phyloP scores from a whole-genome alignment of 495 filamentous ascomycete species.

The Penicillium maclennaniae region DNA sequence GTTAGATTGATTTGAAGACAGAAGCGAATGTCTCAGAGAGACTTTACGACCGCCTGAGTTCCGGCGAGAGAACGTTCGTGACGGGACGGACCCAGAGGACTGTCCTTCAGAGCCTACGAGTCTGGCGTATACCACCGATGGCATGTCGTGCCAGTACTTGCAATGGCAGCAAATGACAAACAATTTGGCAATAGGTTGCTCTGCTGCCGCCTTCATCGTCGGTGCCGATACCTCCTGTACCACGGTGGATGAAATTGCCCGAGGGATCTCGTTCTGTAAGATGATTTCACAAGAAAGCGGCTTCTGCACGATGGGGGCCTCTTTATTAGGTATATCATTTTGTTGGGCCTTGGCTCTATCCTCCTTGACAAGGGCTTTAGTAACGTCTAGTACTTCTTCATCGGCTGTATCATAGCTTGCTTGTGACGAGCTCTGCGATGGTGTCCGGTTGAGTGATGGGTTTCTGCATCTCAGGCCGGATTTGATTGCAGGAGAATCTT shows the following conservation, averaged over 20 bases:
- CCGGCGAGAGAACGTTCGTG: constrained; percentile 12
- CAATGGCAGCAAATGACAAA: constrained; percentile 80
- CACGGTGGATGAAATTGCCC: constrained; percentile 2
- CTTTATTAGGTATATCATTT: neutral
- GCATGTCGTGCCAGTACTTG: constrained; percentile 78
- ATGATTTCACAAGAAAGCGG: neutral
- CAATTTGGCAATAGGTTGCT: constrained; percentile 63
- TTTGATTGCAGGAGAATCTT: neutral
- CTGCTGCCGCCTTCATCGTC: constrained; percentile 19
- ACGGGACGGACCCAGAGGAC: constrained; percentile 33
- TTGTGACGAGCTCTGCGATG: constrained; percentile 15
- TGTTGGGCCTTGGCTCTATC: neutral
- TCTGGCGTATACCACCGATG: constrained; percentile 68
- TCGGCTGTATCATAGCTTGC: constrained; percentile 40
- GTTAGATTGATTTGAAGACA: constrained; percentile 27
- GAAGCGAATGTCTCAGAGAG: constrained; percentile 10
- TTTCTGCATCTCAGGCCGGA: neutral
- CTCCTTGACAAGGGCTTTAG: constrained; percentile 1
- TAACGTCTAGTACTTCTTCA: constrained; percentile 24
- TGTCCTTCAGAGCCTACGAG: constrained; percentile 62
- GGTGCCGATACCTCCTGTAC: constrained; percentile 10
- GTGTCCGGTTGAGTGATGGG: constrained; percentile 11
- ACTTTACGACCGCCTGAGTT: neutral
- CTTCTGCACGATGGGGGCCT: neutral
- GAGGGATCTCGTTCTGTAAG: neutral